Evolutionary conservation across 139 green algal genomes (phyloP), one percentile per base, ranked within the genome.

Genomic region (Chlorella sp.): DNA sequence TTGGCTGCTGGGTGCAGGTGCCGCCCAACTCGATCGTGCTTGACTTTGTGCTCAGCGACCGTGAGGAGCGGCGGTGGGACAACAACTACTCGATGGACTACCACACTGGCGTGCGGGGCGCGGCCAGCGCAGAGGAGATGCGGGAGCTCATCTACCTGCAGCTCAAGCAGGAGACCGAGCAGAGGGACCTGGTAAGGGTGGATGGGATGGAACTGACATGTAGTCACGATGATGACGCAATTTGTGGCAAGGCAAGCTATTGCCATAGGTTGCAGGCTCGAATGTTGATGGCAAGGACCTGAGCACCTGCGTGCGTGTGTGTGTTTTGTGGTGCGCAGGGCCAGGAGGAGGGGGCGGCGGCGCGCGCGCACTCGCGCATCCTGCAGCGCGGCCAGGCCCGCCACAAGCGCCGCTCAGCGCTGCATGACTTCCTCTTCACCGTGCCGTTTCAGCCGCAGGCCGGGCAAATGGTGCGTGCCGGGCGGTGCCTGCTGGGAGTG

Each of bases 341-440:
- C n/a, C n/a, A n/a, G n/a, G n/a, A n/a, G n/a, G n/a, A n/a, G n/a
- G n/a, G n/a, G n/a, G n/a, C n/a, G n/a, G n/a, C n/a, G n/a, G n/a
- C n/a, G n/a, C n/a, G n/a, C n/a, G n/a, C n/a, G n/a, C n/a, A n/a
- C n/a, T n/a, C n/a, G n/a, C n/a, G n/a, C n/a, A n/a, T n/a, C n/a
- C n/a, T n/a, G n/a, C n/a, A n/a, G 49, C 80, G 88, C 82, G 88
- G 85, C 2, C 66, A 72, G 36, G 86, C 85, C 5, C 42, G 76
- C 33, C 73, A 79, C 20, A 80, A 76, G 35, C 83, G 90, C 22
- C 80, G 89, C 26, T 86, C 88, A 61, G 42, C 85, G 30, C 84
- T 90, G 74, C 70, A 85, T 35, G 78, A 91, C 75, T 88, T 94
- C 60, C 76, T 97, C 60, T 96, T 91, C 86, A 94, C 91, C 6